A percentile compares a stretch with the other conserved stretches of the same genome.
Conservation (phyloP, 129 eudicot genomes). For the Flaveria sonorensis region DNA sequence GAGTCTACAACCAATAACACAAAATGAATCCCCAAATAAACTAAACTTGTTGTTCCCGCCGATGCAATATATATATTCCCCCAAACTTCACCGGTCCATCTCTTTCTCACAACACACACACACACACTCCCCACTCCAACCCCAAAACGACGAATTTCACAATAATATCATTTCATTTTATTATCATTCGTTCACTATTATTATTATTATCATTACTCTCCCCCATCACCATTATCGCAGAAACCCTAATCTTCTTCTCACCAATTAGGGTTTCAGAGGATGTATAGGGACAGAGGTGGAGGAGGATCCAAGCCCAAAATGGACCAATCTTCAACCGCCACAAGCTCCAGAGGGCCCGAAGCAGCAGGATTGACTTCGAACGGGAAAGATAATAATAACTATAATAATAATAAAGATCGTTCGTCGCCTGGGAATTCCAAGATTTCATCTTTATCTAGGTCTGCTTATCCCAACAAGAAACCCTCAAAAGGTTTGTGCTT, state of each 20-base stretch:
- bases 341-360: slow-evolving; percentile 24
- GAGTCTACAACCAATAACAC: not conserved
- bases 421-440: slow-evolving; percentile 29
- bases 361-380: slow-evolving; percentile 24
- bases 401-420: slow-evolving; percentile 22
- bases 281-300: slow-evolving; percentile 43
- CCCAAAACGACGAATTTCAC: slow-evolving; percentile 16
- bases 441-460: slow-evolving; percentile 25
- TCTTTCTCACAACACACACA: not conserved
- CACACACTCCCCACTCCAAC: not conserved
- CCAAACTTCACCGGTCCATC: slow-evolving; percentile 5
- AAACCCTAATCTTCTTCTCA: slow-evolving; percentile 27
- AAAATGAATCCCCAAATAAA: not conserved
- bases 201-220: not conserved
- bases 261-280: slow-evolving; percentile 31
- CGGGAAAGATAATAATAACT: slow-evolving; percentile 17
- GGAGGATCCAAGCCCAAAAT: slow-evolving; percentile 39
- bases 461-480: slow-evolving; percentile 35
- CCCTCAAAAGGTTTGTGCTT: slow-evolving; percentile 27
- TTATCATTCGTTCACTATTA: not conserved
- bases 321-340: slow-evolving; percentile 41
- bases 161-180: too few species aligned
- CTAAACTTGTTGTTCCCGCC: not conserved
- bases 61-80: slow-evolving; percentile 4
- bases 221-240: slow-evolving; percentile 14